These are phyloP conservation scores for Tulasnella calospora DNA, from an alignment of 768 basidiomycete species.

Conservation along the genomic window DNA sequence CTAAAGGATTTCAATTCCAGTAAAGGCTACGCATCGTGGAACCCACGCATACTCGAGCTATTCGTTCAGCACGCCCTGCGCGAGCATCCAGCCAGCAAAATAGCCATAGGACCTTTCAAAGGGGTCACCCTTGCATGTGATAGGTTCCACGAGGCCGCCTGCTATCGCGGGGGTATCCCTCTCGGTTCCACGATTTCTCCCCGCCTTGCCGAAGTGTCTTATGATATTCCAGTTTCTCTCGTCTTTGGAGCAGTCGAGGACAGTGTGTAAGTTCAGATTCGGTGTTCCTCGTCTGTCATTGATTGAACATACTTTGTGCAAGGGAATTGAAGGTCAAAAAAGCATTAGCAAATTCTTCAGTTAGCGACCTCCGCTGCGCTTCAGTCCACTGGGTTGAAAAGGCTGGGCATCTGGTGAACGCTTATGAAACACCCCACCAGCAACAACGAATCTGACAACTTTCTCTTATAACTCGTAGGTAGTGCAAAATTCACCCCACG, in stretches of 20 bases:
- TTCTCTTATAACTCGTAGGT: background rate
- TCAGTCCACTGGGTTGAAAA: slow-evolving; percentile 12
- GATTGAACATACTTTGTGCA: background rate
- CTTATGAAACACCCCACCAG: background rate
- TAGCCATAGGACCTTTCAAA: slow-evolving; percentile 1
- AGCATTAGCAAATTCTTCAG: slow-evolving; percentile 6
- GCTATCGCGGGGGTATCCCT: slow-evolving; percentile 9
- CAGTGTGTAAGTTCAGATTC: background rate
- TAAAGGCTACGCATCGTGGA: slow-evolving; percentile 20
- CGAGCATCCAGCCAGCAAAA: slow-evolving; percentile 11
- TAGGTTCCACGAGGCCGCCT: slow-evolving; percentile 22
- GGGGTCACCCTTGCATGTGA: slow-evolving; percentile 18
- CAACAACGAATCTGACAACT: background rate
- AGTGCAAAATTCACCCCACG: slow-evolving; percentile 7
- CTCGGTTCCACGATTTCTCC: background rate
- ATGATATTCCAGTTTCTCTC: slow-evolving; percentile 7
- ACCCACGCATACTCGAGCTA: slow-evolving; percentile 14
- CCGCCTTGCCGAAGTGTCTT: background rate
- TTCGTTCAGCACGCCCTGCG: slow-evolving; percentile 19
- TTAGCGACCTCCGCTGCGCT: background rate
- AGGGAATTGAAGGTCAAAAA: slow-evolving; percentile 2
- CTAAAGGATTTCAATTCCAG: slow-evolving; percentile 8
- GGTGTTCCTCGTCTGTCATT: background rate
- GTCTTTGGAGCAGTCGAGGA: slow-evolving; percentile 8
- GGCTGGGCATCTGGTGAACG: slow-evolving; percentile 15